Conservation (phyloP, 2,329 filamentous ascomycete genomes). For the Metarhizium guizhouense region DNA sequence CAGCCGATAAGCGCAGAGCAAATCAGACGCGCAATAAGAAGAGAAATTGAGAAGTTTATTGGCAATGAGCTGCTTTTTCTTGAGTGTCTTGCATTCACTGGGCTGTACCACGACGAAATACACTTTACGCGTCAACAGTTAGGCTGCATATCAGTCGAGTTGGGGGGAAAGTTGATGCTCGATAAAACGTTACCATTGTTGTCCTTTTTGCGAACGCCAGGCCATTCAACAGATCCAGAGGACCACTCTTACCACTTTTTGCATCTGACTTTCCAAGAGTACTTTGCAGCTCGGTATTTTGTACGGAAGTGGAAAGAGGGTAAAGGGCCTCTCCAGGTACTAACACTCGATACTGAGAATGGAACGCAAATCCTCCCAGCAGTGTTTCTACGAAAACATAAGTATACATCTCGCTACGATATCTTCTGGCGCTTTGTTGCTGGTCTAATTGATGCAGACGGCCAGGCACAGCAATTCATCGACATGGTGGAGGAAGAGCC, state of each 20-base stretch:
- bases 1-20: not conserved
- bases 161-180: no score
- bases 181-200: slow-evolving; percentile 7
- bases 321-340: no score
- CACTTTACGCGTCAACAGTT: slow-evolving; percentile 19
- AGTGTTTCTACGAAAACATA: slow-evolving; percentile 23
- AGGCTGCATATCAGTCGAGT: not conserved
- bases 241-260: slow-evolving; percentile 28
- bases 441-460: slow-evolving; percentile 22
- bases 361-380: slow-evolving; percentile 10
- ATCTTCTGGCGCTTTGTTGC: slow-evolving; percentile 33
- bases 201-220: slow-evolving; percentile 29
- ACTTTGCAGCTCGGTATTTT: slow-evolving; percentile 31
- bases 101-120: slow-evolving; percentile 22
- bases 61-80: slow-evolving; percentile 15
- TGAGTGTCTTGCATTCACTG: slow-evolving; percentile 26
- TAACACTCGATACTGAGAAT: not conserved
- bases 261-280: slow-evolving; percentile 34
- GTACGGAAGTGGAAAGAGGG: slow-evolving; percentile 19
- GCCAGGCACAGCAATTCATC: not conserved
- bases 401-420: slow-evolving; percentile 29
- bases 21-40: not conserved
- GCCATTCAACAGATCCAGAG: slow-evolving; percentile 9
- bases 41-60: slow-evolving; percentile 10
- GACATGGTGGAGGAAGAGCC: not conserved